Base-by-base conservation (phyloP, 2,329 filamentous ascomycete genomes). In the Diplodia intermedia region DNA sequence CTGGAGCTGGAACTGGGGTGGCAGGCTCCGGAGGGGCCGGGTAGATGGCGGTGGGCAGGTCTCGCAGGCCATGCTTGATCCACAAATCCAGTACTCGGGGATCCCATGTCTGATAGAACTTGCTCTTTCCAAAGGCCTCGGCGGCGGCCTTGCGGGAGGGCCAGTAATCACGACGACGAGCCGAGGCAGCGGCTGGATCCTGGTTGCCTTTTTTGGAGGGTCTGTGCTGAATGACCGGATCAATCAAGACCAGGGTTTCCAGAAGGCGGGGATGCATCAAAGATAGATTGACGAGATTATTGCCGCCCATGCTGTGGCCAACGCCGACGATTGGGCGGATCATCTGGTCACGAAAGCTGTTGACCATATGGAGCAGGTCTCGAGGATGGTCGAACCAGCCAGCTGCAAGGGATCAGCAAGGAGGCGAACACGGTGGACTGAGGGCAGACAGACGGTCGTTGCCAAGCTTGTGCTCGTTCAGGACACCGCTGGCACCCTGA, bases 291-390 rank as follows among this genome's bases (percentile, higher is more conserved):
- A 86, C 84, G 76, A 97, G 84, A 69, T 91, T 87, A 75, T 87
- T 88, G 71, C 86, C 93, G 72, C 94, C 94, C 83, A 97, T 94
- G 73, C 92, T 97, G 80, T 98, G 94, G 18, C 93, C 94, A 33
- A 98, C 79, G 68, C 92, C 94, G 70, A 97, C 80, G 23, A 97
- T 83, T 1, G 94, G 94, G 0, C 91, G 90, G 14, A 91, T 90
- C 86, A 95, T 93, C 70, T 91, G 83, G 15, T 85, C 82, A 52
- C 92, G 91, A 80, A 97, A 94, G 66, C 88, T 84, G 79, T 97
- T 97, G 81, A 95, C 86, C 80, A 97, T 86, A 75, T 94, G 88
- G 20, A 95, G 85, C 4, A 97, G 86, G 78, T 98, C 94, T 56
- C 94, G 88, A 55, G 91, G 82, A 77, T 95, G 89, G 80, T 98